These are phyloP conservation scores for Ophiorrhiza pumila DNA, from an alignment of 257 asterid species.

Conservation along the genomic window DNA sequence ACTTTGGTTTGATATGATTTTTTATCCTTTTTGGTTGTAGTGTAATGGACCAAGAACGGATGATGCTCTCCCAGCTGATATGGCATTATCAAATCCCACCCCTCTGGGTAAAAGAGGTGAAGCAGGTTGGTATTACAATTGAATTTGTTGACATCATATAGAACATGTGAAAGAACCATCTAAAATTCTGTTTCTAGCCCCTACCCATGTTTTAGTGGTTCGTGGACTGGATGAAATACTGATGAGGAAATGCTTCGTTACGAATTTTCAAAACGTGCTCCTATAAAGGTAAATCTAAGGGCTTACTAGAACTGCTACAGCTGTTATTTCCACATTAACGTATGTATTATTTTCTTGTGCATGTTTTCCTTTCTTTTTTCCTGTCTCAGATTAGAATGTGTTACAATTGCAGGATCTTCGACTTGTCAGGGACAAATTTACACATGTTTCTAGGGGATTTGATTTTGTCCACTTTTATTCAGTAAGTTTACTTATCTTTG, in stretches of 20 bases:
- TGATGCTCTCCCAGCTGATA: conserved; percentile 97
- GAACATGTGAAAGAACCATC: neutral
- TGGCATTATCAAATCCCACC: conserved; percentile 62
- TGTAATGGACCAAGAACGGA: conserved; percentile 93
- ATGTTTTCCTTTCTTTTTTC: neutral
- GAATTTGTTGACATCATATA: conserved; percentile 1
- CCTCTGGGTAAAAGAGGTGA: conserved; percentile 83
- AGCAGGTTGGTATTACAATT: conserved; percentile 45
- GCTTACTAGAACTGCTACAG: neutral
- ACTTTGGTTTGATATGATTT: neutral
- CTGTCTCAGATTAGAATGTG: too few relatives aligned
- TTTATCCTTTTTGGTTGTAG: conserved; percentile 35
- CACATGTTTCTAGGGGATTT: conserved; percentile 88
- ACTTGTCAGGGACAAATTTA: conserved; percentile 84
- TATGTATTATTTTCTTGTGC: too few relatives aligned
- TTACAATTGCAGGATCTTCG: conserved; percentile 63
- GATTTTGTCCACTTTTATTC: conserved; percentile 78
- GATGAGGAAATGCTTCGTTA: conserved; percentile 99
- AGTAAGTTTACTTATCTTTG: conserved; percentile 32
- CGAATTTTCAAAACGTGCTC: conserved; percentile 92
- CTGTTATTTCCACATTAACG: neutral
- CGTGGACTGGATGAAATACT: conserved; percentile 99
- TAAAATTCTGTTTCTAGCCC: conserved; percentile 52
- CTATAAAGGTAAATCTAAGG: conserved; percentile 64
- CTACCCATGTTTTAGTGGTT: conserved; percentile 94